Conservation (phyloP, 768 basidiomycete genomes). For the Xerocomus spinulosus region DNA sequence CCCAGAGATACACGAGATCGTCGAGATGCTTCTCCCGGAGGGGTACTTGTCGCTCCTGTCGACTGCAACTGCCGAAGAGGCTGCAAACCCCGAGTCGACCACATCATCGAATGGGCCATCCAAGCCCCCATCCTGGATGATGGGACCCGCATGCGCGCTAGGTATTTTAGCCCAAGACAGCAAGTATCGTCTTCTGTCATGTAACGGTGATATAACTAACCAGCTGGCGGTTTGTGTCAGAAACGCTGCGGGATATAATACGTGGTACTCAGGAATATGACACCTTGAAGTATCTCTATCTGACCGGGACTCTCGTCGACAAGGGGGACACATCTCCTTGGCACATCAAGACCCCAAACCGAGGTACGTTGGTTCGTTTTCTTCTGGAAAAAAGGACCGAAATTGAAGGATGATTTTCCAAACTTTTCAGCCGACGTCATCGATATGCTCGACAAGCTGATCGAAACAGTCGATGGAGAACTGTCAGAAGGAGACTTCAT, state of each 20-base stretch:
- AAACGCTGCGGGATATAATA: neutral
- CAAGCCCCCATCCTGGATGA: slow-evolving; percentile 7
- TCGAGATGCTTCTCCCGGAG: slow-evolving; percentile 12
- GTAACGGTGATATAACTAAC: neutral
- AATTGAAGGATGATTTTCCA: neutral
- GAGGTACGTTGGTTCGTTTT: slow-evolving; percentile 2
- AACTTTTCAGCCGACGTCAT: slow-evolving; percentile 14
- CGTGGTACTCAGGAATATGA: slow-evolving; percentile 3
- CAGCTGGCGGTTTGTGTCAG: neutral
- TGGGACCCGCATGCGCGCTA: slow-evolving; percentile 22
- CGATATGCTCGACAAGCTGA: slow-evolving; percentile 17
- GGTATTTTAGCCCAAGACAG: slow-evolving; percentile 12
- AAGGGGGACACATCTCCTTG: slow-evolving; percentile 8
- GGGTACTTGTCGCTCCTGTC: neutral
- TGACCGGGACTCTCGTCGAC: slow-evolving; percentile 10
- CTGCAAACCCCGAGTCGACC: neutral
- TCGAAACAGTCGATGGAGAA: slow-evolving; percentile 12
- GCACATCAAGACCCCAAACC: slow-evolving; percentile 13
- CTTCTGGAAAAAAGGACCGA: neutral
- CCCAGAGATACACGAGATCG: neutral
- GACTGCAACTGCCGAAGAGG: neutral
- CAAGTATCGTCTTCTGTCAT: neutral
- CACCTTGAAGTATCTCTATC: slow-evolving; percentile 11
- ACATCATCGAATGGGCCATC: neutral
- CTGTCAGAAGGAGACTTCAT: slow-evolving; percentile 9